phyloP scores from a whole-genome alignment of 495 filamentous ascomycete species.

The Talaromyces thailandensis region DNA sequence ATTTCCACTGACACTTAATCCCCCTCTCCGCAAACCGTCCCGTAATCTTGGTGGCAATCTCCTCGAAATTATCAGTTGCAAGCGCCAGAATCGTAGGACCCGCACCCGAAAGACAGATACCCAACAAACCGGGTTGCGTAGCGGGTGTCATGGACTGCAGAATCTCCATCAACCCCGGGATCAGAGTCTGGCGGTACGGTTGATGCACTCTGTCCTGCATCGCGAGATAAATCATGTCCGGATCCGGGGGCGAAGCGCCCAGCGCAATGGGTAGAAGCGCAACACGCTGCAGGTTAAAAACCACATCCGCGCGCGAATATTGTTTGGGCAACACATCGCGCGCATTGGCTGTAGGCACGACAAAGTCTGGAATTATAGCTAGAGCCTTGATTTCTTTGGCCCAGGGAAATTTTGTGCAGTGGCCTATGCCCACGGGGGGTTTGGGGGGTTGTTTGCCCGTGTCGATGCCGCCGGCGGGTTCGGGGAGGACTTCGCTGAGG shows the following conservation, averaged over 20 bases:
- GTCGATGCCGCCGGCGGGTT: conserved; percentile 77
- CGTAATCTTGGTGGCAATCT: conserved; percentile 73
- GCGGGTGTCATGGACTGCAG: conserved; percentile 76
- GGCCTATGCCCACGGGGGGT: conserved; percentile 84
- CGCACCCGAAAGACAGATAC: conserved; percentile 87
- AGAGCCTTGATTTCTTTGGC: conserved; percentile 89
- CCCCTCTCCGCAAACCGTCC: conserved; percentile 51
- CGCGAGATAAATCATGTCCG: conserved; percentile 84
- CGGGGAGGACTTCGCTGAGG: conserved; percentile 84
- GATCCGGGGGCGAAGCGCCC: conserved; percentile 80
- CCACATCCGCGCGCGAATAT: conserved; percentile 72
- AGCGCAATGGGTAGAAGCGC: conserved; percentile 79
- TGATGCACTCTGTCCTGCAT: conserved; percentile 99
- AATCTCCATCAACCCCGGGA: conserved; percentile 86
- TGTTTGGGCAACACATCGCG: conserved; percentile 67
- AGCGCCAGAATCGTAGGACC: conserved; percentile 91
- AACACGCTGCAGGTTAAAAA: conserved; percentile 91
- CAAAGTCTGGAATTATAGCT: conserved; percentile 89
- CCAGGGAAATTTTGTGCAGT: conserved; percentile 89
- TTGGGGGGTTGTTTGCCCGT: conserved; percentile 75
- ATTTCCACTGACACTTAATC: conserved; percentile 76
- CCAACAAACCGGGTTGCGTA: conserved; percentile 77
- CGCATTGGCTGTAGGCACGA: conserved; percentile 82
- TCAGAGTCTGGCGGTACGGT: conserved; percentile 79
- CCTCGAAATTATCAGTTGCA: conserved; percentile 76